Evolutionary conservation across 1,284 basidiomycete genomes (phyloP).

Genomic region (Cystobasidium slooffiae): DNA sequence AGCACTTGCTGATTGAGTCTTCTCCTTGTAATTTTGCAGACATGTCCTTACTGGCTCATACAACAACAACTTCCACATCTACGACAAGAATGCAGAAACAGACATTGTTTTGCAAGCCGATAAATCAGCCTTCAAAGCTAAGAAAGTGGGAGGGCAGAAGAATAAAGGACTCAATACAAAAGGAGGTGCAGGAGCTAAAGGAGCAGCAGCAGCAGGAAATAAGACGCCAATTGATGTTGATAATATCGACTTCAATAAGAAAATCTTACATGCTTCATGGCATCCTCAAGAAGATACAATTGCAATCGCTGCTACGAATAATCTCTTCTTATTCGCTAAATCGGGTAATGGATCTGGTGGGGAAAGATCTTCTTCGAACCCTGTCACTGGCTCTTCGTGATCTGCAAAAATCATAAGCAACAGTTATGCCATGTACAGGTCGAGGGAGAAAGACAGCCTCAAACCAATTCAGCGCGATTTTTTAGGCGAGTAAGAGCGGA

Average conservation of each 20-base stretch:
- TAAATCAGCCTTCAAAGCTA: constrained; percentile 99
- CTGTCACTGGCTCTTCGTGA: constrained; percentile 39
- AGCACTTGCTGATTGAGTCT: constrained; percentile 6
- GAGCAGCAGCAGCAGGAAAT: constrained; percentile 32
- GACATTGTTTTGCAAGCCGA: constrained; percentile 97
- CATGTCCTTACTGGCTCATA: constrained; percentile 96
- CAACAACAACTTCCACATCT: constrained; percentile 99
- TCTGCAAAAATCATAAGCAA: no score
- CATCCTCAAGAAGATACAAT: constrained; percentile 97
- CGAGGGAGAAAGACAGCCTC: no score
- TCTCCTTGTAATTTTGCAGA: constrained; percentile 59
- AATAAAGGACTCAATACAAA: constrained; percentile 63
- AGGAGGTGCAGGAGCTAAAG: constrained; percentile 38
- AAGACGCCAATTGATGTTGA: constrained; percentile 87
- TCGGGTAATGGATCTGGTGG: constrained; percentile 1
- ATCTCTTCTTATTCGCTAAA: constrained; percentile 57
- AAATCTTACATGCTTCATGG: constrained; percentile 88
- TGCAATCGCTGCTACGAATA: constrained; percentile 60
- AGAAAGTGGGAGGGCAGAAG: constrained; percentile 75
- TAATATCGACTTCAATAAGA: constrained; percentile 97
- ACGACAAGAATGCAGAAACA: constrained; percentile 85
- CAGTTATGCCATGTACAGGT: no score
- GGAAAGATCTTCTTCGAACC: constrained; percentile 23
- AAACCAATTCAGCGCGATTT: no score
- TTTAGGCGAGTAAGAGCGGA: no score